Evolutionary conservation across 2,329 filamentous ascomycete genomes (phyloP), one percentile per base, ranked within the genome.

Genomic region (Lachnellula suecica): DNA sequence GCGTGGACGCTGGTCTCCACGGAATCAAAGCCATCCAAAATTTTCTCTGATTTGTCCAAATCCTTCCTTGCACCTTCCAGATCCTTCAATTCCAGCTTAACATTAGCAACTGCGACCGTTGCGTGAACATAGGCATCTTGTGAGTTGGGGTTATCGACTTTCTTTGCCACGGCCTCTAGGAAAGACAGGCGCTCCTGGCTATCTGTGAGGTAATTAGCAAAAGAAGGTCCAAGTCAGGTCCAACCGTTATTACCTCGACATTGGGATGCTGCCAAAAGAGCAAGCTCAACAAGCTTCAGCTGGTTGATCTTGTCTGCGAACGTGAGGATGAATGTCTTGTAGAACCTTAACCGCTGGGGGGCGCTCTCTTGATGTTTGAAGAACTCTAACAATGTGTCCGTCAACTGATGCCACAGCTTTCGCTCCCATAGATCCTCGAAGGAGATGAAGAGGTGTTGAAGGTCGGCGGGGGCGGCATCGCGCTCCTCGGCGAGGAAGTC

Each of bases 301-400:
- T 97, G 93, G 76, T 97, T 99, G 79, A 99, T 97, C 81, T 95
- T 97, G 71, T 96, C 92, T 61, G 92, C 91, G 69, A 99, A 99
- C 72, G 88, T 94, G 71, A 93, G 83, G 72, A 99, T 88, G 77
- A 99, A 99, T 65, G 85, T 85, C 75, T 94, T 91, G 80, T 94
- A 99, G 72, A 99, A 88, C 54, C 85, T 79, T 75, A 99, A 82
- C 68, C 93, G 87, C 75, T 96, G 91, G 53, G 84, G 79, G 51
- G 85, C 87, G 73, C 92, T 97, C 68, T 86, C 83, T 41, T 88
- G 81, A 64, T 89, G 76, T 66, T 86, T 85, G 77, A 97, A 99
- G 81, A 93, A 97, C 62, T 89, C 82, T 63, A 96, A 79, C 51
- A 99, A 82, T 48, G 87, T 79, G 68, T 96, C 88, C 31, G 94